Conservation (phyloP, 192 early-diverging fungal species). For the Coemansia furcata region DNA sequence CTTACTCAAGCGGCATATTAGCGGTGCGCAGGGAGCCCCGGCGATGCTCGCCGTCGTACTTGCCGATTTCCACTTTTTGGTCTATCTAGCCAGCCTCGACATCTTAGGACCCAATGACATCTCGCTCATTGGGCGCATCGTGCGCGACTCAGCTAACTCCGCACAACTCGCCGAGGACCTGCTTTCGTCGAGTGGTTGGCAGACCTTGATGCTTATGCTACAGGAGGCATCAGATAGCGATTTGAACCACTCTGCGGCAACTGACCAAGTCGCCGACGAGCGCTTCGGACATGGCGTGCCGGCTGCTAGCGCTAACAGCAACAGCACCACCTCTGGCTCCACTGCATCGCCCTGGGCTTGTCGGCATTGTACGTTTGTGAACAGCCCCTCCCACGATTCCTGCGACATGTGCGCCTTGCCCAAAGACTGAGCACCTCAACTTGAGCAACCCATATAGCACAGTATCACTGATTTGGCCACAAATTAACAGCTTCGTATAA, state of each 20-base stretch:
- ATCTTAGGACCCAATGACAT: constrained; percentile 63
- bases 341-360: constrained; percentile 25
- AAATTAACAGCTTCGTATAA: not conserved
- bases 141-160: constrained; percentile 8
- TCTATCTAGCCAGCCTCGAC: constrained; percentile 64
- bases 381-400: constrained; percentile 15
- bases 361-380: constrained; percentile 48
- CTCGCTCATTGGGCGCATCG: constrained; percentile 20
- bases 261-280: constrained; percentile 7
- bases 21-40: constrained; percentile 11
- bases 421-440: constrained; percentile 7
- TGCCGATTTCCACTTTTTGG: constrained; percentile 86
- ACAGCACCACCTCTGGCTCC: not conserved
- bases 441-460: not conserved
- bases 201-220: constrained; percentile 43
- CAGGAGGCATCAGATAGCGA: constrained; percentile 34
- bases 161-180: constrained; percentile 14
- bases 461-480: not conserved
- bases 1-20: constrained; percentile 58
- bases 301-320: not conserved
- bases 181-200: constrained; percentile 29
- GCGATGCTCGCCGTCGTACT: constrained; percentile 54
- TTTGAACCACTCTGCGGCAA: constrained; percentile 6
- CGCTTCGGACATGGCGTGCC: not conserved
- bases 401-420: constrained; percentile 52